Base-by-base conservation (phyloP, 2,329 filamentous ascomycete species). In the Tolypocladium cylindrosporum region DNA sequence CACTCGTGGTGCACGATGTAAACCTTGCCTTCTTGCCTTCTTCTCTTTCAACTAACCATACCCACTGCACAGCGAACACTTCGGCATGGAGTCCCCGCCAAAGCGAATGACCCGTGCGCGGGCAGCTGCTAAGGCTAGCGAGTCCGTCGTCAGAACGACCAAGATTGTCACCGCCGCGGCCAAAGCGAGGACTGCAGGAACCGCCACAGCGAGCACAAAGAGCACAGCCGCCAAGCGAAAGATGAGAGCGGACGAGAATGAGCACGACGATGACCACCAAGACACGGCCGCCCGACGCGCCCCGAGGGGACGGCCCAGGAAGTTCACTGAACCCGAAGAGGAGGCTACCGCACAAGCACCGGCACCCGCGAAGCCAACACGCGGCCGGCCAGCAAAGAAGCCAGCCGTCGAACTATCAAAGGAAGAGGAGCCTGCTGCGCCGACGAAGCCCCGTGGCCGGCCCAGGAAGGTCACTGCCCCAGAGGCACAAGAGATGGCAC, bases 21-120 rank as follows among this genome's bases (percentile, higher is more conserved):
- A 64, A 64, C 55, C 58, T 60, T 51, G 51, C 51, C 59, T 60
- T 61, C 53, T 56, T 57, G 54, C 54, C 52, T 37, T 60, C 24
- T 56, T 54, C 40, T 55, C 31, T 55, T 55, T 54, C 31, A 56
- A 61, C 50, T 59, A 61, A 57, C 55, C 55, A n/a, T 16, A 57
- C 10, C n/a, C n/a, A 59, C 42, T 51, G 1, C 48, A 36, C 48
- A 51, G 48, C 48, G 36, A 21, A 31, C 16, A 31, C 31, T 21
- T 51, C 45, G 31, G 16, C 16, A 66, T 85, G 81, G 79, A 81
- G 62, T 84, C 80, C 59, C 81, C 82, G 55, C 82, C 82, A 41
- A 83, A 83, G 71, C 79, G 82, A 62, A 77, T 84, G 66, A 85
- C 82, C 61, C 79, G 82, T 55, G 72, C 77, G 52, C 70, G 77